Conservation (phyloP, 371 early-diverging fungal species). For the Capniomyces stellatus region DNA sequence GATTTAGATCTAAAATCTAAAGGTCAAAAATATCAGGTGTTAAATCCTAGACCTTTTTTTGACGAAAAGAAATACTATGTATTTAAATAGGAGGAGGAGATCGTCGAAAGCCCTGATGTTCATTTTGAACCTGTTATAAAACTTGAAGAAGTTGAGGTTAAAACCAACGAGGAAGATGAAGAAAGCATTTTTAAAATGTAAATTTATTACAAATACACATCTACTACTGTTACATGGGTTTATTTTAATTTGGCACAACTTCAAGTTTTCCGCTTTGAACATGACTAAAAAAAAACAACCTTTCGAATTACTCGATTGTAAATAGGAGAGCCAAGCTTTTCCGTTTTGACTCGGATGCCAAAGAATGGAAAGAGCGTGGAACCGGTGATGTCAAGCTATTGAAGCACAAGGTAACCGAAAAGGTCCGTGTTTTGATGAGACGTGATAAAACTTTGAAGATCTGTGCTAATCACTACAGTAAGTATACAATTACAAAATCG, state of each 20-base stretch:
- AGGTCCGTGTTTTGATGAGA: conserved; percentile 89
- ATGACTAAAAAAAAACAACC: no score
- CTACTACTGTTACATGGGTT: background rate
- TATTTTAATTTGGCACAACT: background rate
- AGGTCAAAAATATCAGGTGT: background rate
- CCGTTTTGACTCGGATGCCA: conserved; percentile 72
- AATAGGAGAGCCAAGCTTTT: conserved; percentile 96
- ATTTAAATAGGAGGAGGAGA: conserved; percentile 37
- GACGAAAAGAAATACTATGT: background rate
- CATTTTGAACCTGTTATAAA: conserved; percentile 94
- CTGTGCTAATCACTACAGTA: conserved; percentile 85
- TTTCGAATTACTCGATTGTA: conserved; percentile 25
- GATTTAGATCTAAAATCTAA: no score
- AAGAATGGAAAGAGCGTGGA: conserved; percentile 98
- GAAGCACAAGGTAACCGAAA: conserved; percentile 69
- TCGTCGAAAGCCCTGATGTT: conserved; percentile 70
- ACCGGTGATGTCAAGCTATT: conserved; percentile 91
- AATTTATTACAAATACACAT: conserved; percentile 37
- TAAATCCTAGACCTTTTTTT: background rate
- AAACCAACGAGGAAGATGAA: conserved; percentile 93
- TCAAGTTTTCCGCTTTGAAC: background rate
- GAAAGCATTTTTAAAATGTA: conserved; percentile 84
- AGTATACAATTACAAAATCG: no score
- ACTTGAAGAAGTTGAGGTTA: conserved; percentile 76
- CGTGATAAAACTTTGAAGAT: conserved; percentile 95